A percentile compares a stretch with the other conserved stretches of the same genome.
phyloP scores from a whole-genome alignment of 2,329 filamentous ascomycete genomes.

The Trichoderma hamatum region DNA sequence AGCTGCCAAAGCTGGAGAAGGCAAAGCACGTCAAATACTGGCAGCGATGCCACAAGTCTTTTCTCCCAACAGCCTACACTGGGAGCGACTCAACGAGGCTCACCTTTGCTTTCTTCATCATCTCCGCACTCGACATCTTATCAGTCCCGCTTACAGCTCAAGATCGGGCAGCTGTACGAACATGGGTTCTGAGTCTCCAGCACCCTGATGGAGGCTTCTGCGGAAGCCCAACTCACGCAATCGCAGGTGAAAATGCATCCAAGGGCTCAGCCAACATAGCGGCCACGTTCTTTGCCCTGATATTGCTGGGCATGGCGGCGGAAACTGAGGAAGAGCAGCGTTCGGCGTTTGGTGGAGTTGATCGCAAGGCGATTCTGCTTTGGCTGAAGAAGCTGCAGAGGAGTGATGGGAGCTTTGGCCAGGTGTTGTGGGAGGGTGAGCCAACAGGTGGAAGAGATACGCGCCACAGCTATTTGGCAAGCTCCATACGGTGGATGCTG shows the following conservation, averaged over 20 bases:
- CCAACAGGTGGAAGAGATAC: conserved; percentile 82
- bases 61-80: conserved; percentile 82
- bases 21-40: conserved; percentile 86
- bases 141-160: conserved; percentile 57
- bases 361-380: conserved; percentile 65
- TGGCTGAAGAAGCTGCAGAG: conserved; percentile 82
- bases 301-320: conserved; percentile 63
- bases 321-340: conserved; percentile 44
- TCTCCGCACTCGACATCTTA: conserved; percentile 83
- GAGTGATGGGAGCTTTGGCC: conserved; percentile 86
- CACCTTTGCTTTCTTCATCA: conserved; percentile 84
- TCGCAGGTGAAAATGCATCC: conserved; percentile 47
- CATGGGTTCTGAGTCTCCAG: conserved; percentile 87
- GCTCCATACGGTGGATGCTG: conserved; percentile 80
- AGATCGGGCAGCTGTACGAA: conserved; percentile 52
- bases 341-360: conserved; percentile 63
- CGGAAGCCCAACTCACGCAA: conserved; percentile 71
- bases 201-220: conserved; percentile 86
- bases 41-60: conserved; percentile 80
- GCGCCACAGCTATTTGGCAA: conserved; percentile 84
- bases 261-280: conserved; percentile 69
- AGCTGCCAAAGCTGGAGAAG: conserved; percentile 51
- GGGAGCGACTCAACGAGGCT: conserved; percentile 89
- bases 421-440: conserved; percentile 64
- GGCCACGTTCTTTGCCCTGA: conserved; percentile 85